Conservation (phyloP, 352 stramenopile genomes). For the Poterioochromonas sp. region DNA sequence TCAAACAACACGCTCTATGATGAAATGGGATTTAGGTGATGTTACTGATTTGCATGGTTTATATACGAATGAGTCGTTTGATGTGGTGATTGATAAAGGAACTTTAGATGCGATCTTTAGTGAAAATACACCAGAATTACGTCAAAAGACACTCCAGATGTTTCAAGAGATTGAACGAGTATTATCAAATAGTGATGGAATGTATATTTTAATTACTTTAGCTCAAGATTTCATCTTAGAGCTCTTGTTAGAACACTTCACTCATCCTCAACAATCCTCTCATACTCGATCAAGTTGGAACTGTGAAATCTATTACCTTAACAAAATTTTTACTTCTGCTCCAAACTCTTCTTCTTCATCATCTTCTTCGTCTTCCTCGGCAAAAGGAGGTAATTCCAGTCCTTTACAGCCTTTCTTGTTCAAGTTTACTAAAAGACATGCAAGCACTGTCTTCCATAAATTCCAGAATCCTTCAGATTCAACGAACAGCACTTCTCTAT, state of each 20-base stretch:
- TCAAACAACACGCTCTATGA: constrained; percentile 34
- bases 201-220: constrained; percentile 66
- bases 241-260: neutral
- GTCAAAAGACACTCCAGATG: constrained; percentile 53
- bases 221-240: constrained; percentile 5
- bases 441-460: too few species aligned
- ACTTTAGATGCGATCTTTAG: constrained; percentile 67
- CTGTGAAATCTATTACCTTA: too few species aligned
- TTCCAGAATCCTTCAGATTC: too few species aligned
- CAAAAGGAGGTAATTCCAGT: neutral
- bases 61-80: constrained; percentile 53
- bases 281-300: neutral
- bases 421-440: neutral
- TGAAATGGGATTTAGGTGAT: constrained; percentile 40
- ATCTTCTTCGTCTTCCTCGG: neutral
- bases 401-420: constrained; percentile 4
- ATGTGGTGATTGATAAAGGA: constrained; percentile 69
- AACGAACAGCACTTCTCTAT: too few species aligned
- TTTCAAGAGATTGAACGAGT: constrained; percentile 52
- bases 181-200: constrained; percentile 49
- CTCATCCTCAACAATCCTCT: neutral
- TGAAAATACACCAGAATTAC: constrained; percentile 51
- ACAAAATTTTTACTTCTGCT: neutral
- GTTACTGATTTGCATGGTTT: constrained; percentile 37
- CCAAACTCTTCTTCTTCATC: neutral